Base-by-base conservation (phyloP, 352 stramenopile genomes). In the Detonula confervacea region DNA sequence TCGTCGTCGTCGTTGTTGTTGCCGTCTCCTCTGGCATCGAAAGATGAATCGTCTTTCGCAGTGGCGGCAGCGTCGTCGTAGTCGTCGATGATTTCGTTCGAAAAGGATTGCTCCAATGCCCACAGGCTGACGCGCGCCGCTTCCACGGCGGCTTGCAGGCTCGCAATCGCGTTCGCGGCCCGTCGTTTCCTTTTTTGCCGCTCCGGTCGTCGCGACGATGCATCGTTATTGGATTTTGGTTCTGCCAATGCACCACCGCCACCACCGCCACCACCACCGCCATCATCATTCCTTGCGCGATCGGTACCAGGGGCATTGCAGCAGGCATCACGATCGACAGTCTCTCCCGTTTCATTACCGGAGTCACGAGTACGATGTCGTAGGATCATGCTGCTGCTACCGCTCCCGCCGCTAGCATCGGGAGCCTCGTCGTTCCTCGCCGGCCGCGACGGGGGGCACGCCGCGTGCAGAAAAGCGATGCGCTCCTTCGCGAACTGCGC, bases 111-210 rank as follows among this genome's bases (percentile, higher is more conserved):
- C 18, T 35, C 35, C n/a, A 81, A 71, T 29, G 73, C 73, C 73
- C 73, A 81, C 12, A 81, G 16, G 33, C 55, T 72, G 22, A 75
- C 24, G 18, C 61, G 46, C 8, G 73, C 73, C 37, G 54, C 63
- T 52, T 81, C 73, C 9, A 81, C 44, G 24, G 55, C 52, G 35
- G 27, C 44, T 73, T 79, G 60, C 18, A 79, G 42, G 30, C 42
- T 60, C 20, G 46, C 24, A 61, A 68, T 67, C 12, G 47, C 67
- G 12, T 30, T 62, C 20, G 27, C 29, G n/a, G 70, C 47, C 3
- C 29, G 1, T 47, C n/a, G 35, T 51, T 18, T 52, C 0, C 2
- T 78, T 18, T 47, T 51, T 20, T 46, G 42, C 37, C 63, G 49
- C 16, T 39, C 20, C n/a, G 4, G 20, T 29, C 20, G 1, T 51